phyloP scores from a whole-genome alignment of 495 filamentous ascomycete genomes.

The Cercophora sp. region DNA sequence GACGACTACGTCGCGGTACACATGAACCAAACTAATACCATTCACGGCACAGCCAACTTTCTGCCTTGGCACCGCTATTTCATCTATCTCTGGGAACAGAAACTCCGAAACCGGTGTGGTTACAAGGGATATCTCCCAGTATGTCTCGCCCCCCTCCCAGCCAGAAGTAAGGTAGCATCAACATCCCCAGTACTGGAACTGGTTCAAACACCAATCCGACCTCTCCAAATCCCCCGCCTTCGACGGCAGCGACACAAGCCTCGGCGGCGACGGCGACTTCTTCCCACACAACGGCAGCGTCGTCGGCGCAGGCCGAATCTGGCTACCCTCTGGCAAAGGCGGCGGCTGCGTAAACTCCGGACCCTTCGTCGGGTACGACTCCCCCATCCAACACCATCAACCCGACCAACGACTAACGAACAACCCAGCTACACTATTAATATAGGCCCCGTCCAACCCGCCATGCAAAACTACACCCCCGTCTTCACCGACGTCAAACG shows the following conservation, averaged over 20 bases:
- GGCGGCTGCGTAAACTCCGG: slow-evolving; percentile 63
- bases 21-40: slow-evolving; percentile 56
- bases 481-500: slow-evolving; percentile 16
- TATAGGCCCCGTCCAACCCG: slow-evolving; percentile 47
- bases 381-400: not conserved
- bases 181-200: slow-evolving; percentile 12
- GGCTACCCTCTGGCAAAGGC: slow-evolving; percentile 49
- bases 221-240: slow-evolving; percentile 1
- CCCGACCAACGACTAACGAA: too few species aligned
- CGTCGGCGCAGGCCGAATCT: slow-evolving; percentile 10
- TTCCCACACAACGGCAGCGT: slow-evolving; percentile 7
- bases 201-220: slow-evolving; percentile 8
- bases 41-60: slow-evolving; percentile 51
- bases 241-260: slow-evolving; percentile 2
- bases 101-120: slow-evolving; percentile 62
- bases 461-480: slow-evolving; percentile 16
- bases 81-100: slow-evolving; percentile 58
- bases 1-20: slow-evolving; percentile 67
- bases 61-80: slow-evolving; percentile 63
- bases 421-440: slow-evolving; percentile 43
- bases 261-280: slow-evolving; percentile 5
- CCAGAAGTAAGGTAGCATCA: too few species aligned
- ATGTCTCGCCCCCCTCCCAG: too few species aligned
- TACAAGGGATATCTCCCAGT: slow-evolving; percentile 52
- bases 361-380: slow-evolving; percentile 50